phyloP scores from a whole-genome alignment of 1,284 basidiomycete genomes.

The Pseudozyma flocculosa region DNA sequence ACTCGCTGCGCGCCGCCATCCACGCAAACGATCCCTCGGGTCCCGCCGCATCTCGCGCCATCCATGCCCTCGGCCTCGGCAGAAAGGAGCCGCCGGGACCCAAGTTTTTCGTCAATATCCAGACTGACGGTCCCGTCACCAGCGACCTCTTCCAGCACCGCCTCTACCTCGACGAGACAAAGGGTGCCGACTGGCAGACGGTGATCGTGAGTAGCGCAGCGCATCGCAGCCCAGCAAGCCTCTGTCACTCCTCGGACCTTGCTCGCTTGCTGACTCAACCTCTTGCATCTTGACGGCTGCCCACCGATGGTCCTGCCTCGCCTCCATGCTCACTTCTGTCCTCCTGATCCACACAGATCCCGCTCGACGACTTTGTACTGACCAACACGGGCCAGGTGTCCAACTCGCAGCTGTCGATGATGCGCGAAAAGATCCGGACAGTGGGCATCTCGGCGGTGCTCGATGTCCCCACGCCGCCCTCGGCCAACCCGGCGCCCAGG shows the following conservation, averaged over 20 bases:
- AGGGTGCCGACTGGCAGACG: constrained; percentile 76
- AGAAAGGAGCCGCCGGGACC: constrained; percentile 42
- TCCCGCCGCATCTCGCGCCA: constrained; percentile 35
- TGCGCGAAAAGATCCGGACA: constrained; percentile 72
- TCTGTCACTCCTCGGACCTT: too few species aligned
- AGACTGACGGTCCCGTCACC: constrained; percentile 70
- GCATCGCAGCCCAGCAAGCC: neutral
- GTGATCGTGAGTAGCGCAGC: constrained; percentile 66
- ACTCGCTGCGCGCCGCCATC: constrained; percentile 34
- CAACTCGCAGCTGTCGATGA: constrained; percentile 69
- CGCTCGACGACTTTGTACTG: constrained; percentile 75
- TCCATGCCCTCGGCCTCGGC: constrained; percentile 43
- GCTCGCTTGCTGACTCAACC: too few species aligned
- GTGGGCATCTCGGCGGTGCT: constrained; percentile 70
- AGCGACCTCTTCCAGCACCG: constrained; percentile 85
- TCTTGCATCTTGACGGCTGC: too few species aligned
- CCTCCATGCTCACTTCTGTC: too few species aligned
- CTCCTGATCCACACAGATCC: constrained; percentile 64
- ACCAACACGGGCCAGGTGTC: constrained; percentile 78
- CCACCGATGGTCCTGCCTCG: too few species aligned
- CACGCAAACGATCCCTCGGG: constrained; percentile 39
- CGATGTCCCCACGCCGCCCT: constrained; percentile 36
- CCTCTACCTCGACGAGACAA: constrained; percentile 71
- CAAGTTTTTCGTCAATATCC: constrained; percentile 73
- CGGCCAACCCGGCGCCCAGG: constrained; percentile 16